Conservation (phyloP, 176 grass and related monocot genomes). For the Triticum monococcum region DNA sequence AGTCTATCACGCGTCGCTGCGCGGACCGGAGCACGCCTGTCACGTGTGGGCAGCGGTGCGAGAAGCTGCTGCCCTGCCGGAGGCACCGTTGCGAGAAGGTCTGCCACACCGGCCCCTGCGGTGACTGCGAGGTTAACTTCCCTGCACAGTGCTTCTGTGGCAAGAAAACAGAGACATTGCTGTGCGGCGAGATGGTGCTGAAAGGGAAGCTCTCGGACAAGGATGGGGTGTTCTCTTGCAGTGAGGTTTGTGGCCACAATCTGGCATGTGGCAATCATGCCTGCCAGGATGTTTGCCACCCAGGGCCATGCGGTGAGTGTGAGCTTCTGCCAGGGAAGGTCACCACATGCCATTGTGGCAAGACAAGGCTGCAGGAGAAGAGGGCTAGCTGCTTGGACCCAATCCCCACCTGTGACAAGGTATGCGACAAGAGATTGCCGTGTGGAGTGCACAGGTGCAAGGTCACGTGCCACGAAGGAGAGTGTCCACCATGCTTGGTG, state of each 20-base stretch:
- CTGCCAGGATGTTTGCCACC: constrained; percentile 73
- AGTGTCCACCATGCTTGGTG: constrained; percentile 66
- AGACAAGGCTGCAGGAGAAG: constrained; percentile 50
- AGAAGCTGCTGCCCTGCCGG: constrained; percentile 53
- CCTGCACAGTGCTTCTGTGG: constrained; percentile 70
- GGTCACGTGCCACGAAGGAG: constrained; percentile 73
- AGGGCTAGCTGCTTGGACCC: constrained; percentile 77
- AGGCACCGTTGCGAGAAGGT: constrained; percentile 70
- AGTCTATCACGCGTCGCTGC: constrained; percentile 60
- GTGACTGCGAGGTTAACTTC: constrained; percentile 54
- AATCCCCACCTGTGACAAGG: constrained; percentile 68
- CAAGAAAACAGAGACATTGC: constrained; percentile 66
- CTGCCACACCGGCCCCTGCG: constrained; percentile 75
- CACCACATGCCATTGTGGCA: constrained; percentile 77
- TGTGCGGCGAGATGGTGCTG: constrained; percentile 68
- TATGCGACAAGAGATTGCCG: constrained; percentile 66
- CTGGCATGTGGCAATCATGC: constrained; percentile 70
- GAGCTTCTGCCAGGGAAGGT: constrained; percentile 64
- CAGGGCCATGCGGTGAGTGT: constrained; percentile 71
- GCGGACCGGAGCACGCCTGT: constrained; percentile 64
- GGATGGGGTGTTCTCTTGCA: constrained; percentile 77
- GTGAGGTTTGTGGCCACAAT: constrained; percentile 39
- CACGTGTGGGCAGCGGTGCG: constrained; percentile 69
- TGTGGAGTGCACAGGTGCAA: constrained; percentile 81
- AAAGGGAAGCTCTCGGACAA: constrained; percentile 55